Evolutionary conservation across 176 grass and related monocot species (phyloP).

Genomic region (Ampelocalamus luodianensis): DNA sequence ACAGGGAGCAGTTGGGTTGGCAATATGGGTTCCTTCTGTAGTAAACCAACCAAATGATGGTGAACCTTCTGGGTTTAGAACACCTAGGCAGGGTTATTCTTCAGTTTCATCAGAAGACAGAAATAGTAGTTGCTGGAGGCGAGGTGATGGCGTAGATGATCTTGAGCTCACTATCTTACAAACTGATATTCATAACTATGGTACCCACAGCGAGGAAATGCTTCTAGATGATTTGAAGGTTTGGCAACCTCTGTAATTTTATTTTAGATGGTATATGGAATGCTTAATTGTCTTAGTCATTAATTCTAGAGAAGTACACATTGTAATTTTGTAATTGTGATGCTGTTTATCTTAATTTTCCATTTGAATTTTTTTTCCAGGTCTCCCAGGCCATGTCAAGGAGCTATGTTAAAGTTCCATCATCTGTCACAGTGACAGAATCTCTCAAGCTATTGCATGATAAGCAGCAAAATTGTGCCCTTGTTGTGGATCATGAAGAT

Average conservation of each 20-base stretch:
- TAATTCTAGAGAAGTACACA: constrained; percentile 8
- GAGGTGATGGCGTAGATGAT: constrained; percentile 48
- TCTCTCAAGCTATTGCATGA: constrained; percentile 70
- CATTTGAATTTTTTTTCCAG: constrained; percentile 51
- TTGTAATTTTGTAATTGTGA: neutral
- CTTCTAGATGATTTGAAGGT: constrained; percentile 98
- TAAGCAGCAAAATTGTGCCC: constrained; percentile 75
- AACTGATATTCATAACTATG: constrained; percentile 53
- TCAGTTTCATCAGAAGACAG: constrained; percentile 65
- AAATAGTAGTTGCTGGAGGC: constrained; percentile 45
- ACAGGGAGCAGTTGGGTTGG: constrained; percentile 97
- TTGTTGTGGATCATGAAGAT: constrained; percentile 84
- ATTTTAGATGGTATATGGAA: neutral
- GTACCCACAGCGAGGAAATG: constrained; percentile 64
- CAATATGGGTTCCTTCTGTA: constrained; percentile 99
- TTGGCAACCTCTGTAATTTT: constrained; percentile 42
- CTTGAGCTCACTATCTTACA: constrained; percentile 68
- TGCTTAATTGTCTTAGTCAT: constrained; percentile 7
- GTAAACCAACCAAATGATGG: constrained; percentile 72
- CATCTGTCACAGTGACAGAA: constrained; percentile 62
- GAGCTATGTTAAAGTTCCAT: constrained; percentile 67
- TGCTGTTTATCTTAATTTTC: constrained; percentile 30
- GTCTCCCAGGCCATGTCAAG: constrained; percentile 94
- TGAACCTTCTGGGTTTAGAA: constrained; percentile 54
- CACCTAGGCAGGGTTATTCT: constrained; percentile 67